These are phyloP conservation scores for Tuber magnatum DNA, from an alignment of 495 filamentous ascomycete genomes.

Conservation along the genomic window DNA sequence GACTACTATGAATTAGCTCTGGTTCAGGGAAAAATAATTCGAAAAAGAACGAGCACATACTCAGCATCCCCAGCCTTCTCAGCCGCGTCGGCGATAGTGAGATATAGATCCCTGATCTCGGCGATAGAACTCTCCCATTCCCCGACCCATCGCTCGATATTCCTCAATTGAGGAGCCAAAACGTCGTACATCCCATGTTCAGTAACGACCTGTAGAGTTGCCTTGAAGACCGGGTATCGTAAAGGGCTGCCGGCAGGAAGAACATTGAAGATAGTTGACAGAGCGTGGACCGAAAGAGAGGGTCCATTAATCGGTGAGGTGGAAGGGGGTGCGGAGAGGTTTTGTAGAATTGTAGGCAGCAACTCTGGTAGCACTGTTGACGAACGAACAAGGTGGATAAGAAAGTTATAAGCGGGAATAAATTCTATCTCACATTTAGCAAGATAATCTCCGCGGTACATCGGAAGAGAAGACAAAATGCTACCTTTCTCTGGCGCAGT, in stretches of 20 bases:
- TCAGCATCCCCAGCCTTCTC: slow-evolving; percentile 67
- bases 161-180: slow-evolving; percentile 68
- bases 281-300: slow-evolving; percentile 72
- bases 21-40: slow-evolving; percentile 16
- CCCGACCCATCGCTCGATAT: slow-evolving; percentile 70
- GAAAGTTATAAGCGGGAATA: slow-evolving; percentile 86
- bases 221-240: slow-evolving; percentile 81
- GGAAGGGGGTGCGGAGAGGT: slow-evolving; percentile 76
- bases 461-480: slow-evolving; percentile 3
- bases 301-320: slow-evolving; percentile 77
- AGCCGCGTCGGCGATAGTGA: slow-evolving; percentile 70
- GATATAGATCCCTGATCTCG: slow-evolving; percentile 70
- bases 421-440: slow-evolving; percentile 55
- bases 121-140: slow-evolving; percentile 77
- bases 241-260: slow-evolving; percentile 64
- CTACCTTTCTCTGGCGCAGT: slow-evolving; percentile 77
- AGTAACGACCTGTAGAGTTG: slow-evolving; percentile 73
- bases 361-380: slow-evolving; percentile 73
- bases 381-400: slow-evolving; percentile 84
- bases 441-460: neutral
- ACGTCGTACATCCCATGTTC: slow-evolving; percentile 65
- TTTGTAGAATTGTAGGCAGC: slow-evolving; percentile 75
- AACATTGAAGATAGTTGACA: slow-evolving; percentile 96
- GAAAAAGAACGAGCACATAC: slow-evolving; percentile 43
- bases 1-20: slow-evolving; percentile 40